Base-by-base conservation (phyloP, 495 filamentous ascomycete genomes). In the Penicillium lagena region DNA sequence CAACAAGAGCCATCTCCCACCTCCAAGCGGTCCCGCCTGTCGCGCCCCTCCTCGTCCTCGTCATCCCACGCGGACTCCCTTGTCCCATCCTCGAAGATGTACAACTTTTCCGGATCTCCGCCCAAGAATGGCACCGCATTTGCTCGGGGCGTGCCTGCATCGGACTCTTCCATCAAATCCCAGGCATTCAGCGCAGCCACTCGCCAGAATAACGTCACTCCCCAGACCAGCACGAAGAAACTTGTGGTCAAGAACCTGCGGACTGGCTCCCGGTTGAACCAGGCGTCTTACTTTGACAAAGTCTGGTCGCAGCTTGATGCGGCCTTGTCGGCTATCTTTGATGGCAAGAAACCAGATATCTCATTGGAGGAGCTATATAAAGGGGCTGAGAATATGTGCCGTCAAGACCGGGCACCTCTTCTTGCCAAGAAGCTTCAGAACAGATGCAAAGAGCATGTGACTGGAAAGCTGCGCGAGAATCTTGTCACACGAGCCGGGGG, bases 361-460 rank as follows among this genome's bases (percentile, higher is more conserved):
- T 87, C 89, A 10, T 64, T 94, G 35, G 93, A 97, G 60, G 84
- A 88, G 46, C 73, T 98, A 9, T 96, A 97, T 61, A 78, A 86
- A 29, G 89, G 86, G 0, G 86, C 90, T 0, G 91, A 97, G 70
- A 90, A 91, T 55, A 73, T 94, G 0, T 97, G 93, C 61, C 78
- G 87, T 42, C 82, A 84, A 47, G 85, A 81, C 2, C 75, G 77
- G 49, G 84, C 88, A 2, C 66, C 71, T n/a, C 63, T 76, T 12
- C 58, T 96, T 34, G 81, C 75, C 36, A 72, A 78, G 37, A 72
- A 73, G 51, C 64, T 96, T 35, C 71, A 76, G 45, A 67, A 66
- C 13, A 73, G 76, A 45, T 90, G 83, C 63, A 78, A 80, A 39
- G 68, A 58, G 12, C 77, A 87, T 64, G 68, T 96, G 27, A 52